phyloP scores from a whole-genome alignment of 139 green algal species.

The Eudorina sp. region DNA sequence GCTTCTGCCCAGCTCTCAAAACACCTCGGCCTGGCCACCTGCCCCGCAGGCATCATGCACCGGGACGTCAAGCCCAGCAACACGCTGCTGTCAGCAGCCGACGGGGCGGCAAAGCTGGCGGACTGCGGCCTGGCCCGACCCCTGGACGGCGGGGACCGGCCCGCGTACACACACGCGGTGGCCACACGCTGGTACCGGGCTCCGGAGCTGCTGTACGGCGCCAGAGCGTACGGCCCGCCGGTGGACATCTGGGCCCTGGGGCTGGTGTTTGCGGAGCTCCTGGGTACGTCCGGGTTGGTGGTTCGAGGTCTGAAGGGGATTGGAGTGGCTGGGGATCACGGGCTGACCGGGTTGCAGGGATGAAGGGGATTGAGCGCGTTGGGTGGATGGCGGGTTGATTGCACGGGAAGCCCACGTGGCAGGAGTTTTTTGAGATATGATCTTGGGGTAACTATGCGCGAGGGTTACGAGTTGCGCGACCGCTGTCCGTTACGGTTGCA shows the following conservation, averaged over 20 bases:
- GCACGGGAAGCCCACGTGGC: no score
- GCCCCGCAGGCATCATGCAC: slow-evolving; percentile 45
- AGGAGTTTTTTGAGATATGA: no score
- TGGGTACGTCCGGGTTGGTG: slow-evolving; percentile 51
- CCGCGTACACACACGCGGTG: slow-evolving; percentile 92
- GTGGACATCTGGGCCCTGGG: slow-evolving; percentile 63
- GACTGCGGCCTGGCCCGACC: slow-evolving; percentile 95
- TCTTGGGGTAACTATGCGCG: no score
- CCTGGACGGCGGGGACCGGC: slow-evolving; percentile 12
- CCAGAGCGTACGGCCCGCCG: slow-evolving; percentile 45
- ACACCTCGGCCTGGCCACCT: no score
- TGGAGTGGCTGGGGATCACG: no score
- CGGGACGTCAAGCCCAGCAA: slow-evolving; percentile 59
- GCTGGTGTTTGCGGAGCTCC: slow-evolving; percentile 54
- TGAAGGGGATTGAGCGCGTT: no score
- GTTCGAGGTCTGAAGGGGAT: no score
- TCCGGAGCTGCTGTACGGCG: slow-evolving; percentile 75
- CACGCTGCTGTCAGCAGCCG: slow-evolving; percentile 54
- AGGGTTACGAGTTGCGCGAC: no score
- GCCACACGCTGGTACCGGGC: slow-evolving; percentile 93
- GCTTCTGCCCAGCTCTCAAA: no score
- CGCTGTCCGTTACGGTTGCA: no score
- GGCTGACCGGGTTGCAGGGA: no score
- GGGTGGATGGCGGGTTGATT: no score
- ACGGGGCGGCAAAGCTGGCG: slow-evolving; percentile 85